Conservation (phyloP, 2,329 filamentous ascomycete genomes). For the Capronia coronata region DNA sequence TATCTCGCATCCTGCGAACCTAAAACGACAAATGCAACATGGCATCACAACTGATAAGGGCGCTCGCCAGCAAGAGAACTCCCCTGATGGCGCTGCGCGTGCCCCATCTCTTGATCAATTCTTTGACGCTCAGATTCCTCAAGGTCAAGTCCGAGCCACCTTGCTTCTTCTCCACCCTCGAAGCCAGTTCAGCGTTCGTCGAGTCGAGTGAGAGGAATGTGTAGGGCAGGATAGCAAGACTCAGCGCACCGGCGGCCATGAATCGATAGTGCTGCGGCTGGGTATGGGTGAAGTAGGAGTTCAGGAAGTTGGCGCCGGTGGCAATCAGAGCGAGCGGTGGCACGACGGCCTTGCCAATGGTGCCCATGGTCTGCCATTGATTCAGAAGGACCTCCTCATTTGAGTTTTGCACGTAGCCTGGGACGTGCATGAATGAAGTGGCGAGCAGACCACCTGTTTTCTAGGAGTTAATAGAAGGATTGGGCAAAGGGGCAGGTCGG, state of each 20-base stretch:
- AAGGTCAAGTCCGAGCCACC: neutral
- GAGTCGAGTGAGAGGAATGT: conserved; percentile 3
- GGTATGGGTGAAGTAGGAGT: conserved; percentile 10
- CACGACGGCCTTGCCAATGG: conserved; percentile 1
- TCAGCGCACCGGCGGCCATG: conserved; percentile 5
- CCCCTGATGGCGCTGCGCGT: conserved; percentile 2
- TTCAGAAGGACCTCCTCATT: neutral
- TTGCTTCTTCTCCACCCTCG: conserved; percentile 3
- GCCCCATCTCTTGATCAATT: conserved; percentile 3
- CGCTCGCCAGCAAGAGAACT: conserved; percentile 5
- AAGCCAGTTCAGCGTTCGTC: conserved; percentile 1
- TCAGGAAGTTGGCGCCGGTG: conserved; percentile 6
- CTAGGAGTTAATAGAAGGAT: neutral
- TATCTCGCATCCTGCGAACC: neutral
- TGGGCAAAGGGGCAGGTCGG: neutral
- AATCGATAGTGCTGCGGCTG: conserved; percentile 12
- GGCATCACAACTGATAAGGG: conserved; percentile 1
- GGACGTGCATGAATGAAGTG: conserved; percentile 7
- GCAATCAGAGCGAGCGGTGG: conserved; percentile 7
- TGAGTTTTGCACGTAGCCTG: conserved; percentile 6
- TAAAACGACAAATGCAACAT: conserved; percentile 10
- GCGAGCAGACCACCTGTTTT: conserved; percentile 3
- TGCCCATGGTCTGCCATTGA: conserved; percentile 11
- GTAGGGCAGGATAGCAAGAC: conserved; percentile 7
- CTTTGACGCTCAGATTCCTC: no score